Percentiles rank a stretch among this genome's conserved stretches.
phyloP scores from a whole-genome alignment of 202 grass and related monocot genomes.

The Cymbopogon flexuosus region DNA sequence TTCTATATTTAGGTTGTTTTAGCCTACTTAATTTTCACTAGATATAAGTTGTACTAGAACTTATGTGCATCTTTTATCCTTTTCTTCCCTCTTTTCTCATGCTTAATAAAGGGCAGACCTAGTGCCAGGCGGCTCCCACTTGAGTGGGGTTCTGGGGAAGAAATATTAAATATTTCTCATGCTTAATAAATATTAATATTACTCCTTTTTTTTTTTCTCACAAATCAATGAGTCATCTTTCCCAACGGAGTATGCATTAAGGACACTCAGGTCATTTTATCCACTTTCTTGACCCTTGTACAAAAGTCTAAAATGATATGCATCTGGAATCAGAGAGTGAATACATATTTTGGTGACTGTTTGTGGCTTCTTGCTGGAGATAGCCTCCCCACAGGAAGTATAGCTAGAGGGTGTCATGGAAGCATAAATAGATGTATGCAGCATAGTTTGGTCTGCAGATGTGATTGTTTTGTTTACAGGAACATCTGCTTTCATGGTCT shows the following conservation, averaged over 20 bases:
- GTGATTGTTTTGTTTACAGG: not conserved
- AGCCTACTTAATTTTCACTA: not conserved
- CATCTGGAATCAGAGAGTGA: not conserved
- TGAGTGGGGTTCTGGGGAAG: too few species aligned
- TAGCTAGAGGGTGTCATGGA: not conserved
- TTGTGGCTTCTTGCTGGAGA: not conserved
- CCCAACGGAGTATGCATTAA: not conserved
- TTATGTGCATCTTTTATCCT: not conserved
- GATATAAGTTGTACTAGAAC: not conserved
- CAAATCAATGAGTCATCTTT: not conserved
- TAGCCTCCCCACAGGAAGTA: not conserved
- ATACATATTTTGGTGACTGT: not conserved
- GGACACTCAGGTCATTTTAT: not conserved
- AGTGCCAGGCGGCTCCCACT: too few species aligned
- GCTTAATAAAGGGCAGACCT: not conserved
- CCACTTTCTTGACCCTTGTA: not conserved
- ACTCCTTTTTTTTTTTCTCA: not conserved
- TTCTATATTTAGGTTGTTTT: not conserved
- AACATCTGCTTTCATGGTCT: slow-evolving; percentile 4
- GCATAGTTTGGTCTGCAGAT: not conserved
- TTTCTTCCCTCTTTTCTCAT: not conserved
- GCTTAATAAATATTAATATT: not conserved
- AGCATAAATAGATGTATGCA: not conserved
- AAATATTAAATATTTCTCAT: too few species aligned
- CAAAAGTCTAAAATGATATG: not conserved